Evolutionary conservation across 1,284 basidiomycete genomes (phyloP), one percentile per base, ranked within the genome.

Genomic region (Puccinia polysora): DNA sequence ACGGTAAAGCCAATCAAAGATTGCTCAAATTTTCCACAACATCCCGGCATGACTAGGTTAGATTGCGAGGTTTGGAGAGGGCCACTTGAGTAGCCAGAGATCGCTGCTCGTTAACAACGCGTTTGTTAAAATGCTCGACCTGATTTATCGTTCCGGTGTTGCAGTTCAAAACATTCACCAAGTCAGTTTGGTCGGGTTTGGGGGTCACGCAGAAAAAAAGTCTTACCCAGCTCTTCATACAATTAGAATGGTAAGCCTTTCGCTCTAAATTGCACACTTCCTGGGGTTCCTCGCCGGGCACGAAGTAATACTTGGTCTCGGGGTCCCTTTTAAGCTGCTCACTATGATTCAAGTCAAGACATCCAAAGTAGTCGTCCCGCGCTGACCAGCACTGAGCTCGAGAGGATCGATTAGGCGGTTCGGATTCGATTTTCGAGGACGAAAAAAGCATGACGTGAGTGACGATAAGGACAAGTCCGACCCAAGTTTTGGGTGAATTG

Each of bases 61-160:
- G 53, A 34, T 15, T 12, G 28, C 10, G 5, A 34, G 53, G 23
- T 2, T 34, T 34, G 53, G 62, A 50, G 10, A 50, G 67, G 30
- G 23, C 28, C 25, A 50, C 38, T 23, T 55, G 53, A 38, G 67
- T 69, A 45, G 67, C 67, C 5, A 28, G 15, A 32, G 53, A 49
- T 25, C 67, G 53, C 56, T 69, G 67, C 28, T 69, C 40, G 43
- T 69, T 58, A 30, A 69, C 67, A 55, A 69, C n/a, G 14, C 53
- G 53, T 50, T 60, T 55, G 32, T 69, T 69, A 36, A 69, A 69
- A 43, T 69, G 67, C 18, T 69, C 67, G 43, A 69, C 55, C 67
- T 69, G 25, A 18, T 30, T 30, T 7, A 34, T 10, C 3, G 5
- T 5, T 34, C 4, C 30, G 10, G 6, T n/a, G 32, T n/a, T 20